These are phyloP conservation scores for Phytophthora litchii DNA, from an alignment of 352 stramenopile species.

Conservation along the genomic window DNA sequence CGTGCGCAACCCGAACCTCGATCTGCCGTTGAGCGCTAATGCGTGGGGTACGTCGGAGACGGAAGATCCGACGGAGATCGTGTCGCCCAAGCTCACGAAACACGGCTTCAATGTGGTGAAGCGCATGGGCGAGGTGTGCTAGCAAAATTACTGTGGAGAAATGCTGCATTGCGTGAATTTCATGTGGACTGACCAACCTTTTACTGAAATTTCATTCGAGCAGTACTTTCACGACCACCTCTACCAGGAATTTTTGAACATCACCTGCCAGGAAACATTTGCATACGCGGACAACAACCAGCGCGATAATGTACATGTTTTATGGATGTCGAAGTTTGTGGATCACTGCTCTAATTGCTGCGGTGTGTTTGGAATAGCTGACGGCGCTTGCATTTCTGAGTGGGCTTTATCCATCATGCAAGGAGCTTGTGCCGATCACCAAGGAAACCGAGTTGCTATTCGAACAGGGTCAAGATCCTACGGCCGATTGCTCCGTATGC, in stretches of 20 bases:
- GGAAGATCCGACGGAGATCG: slow-evolving; percentile 62
- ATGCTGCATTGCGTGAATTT: not conserved
- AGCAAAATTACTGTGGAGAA: not conserved
- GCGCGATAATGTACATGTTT: slow-evolving; percentile 62
- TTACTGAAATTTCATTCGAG: slow-evolving; percentile 17
- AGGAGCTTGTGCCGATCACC: slow-evolving; percentile 59
- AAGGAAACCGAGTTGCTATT: slow-evolving; percentile 66
- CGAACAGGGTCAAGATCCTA: slow-evolving; percentile 78
- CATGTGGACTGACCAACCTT: slow-evolving; percentile 11
- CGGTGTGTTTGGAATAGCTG: slow-evolving; percentile 36
- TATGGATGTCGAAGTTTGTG: not conserved
- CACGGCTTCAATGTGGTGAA: slow-evolving; percentile 70
- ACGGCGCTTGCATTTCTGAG: slow-evolving; percentile 69
- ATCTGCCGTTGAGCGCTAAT: slow-evolving; percentile 56
- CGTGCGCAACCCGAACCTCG: slow-evolving; percentile 60
- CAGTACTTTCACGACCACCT: slow-evolving; percentile 79
- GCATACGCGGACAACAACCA: slow-evolving; percentile 78
- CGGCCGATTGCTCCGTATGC: slow-evolving; percentile 63
- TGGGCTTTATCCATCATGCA: slow-evolving; percentile 60
- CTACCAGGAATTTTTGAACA: slow-evolving; percentile 63
- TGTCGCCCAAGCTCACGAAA: slow-evolving; percentile 82
- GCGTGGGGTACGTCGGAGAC: slow-evolving; percentile 74
- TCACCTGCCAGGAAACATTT: slow-evolving; percentile 61
- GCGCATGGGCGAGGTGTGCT: slow-evolving; percentile 62
- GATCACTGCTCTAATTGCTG: not conserved